Evolutionary conservation across 805 yeast genomes (phyloP), one percentile per base, ranked within the genome.

Genomic region (Saccharomycopsis sp.): DNA sequence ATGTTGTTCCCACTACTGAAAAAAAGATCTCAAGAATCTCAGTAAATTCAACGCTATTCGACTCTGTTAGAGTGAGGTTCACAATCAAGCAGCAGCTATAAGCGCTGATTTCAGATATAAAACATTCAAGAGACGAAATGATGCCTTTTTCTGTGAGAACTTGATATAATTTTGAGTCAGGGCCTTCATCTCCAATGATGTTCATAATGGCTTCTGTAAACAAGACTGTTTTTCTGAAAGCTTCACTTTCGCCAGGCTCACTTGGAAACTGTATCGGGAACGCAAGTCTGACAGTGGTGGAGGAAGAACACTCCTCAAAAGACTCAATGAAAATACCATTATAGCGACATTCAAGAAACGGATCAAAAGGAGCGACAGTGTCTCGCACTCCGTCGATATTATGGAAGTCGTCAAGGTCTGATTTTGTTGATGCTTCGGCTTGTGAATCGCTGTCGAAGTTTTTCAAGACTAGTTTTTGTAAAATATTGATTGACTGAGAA

Each of bases 121-220:
- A 53, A 51, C 2, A 74, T 57, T 0, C 59, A n/a, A n/a, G n/a
- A n/a, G n/a, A n/a, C n/a, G n/a, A n/a, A n/a, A n/a, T n/a, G n/a
- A n/a, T n/a, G n/a, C n/a, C n/a, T n/a, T n/a, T n/a, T n/a, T n/a
- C n/a, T n/a, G n/a, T n/a, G n/a, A n/a, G n/a, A n/a, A n/a, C n/a
- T n/a, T n/a, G n/a, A n/a, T n/a, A n/a, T n/a, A n/a, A n/a, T n/a
- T n/a, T n/a, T 10, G 17, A 5, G 10, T 6, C 20, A 9, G 20
- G 19, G 4, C 75, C 58, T 57, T 81, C 89, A 54, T 75, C 77
- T 1, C 89, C 89, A 37, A 79, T 57, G 0, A 80, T 39, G 35
- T 71, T 70, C 40, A 75, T 66, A 79, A 85, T 75, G 3, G 67
- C 56, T 56, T 22, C 61, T 57, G 34, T 60, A 65, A 7, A 65